Conservation (phyloP, 306 rosid genomes). For the Dryas octopetala region DNA sequence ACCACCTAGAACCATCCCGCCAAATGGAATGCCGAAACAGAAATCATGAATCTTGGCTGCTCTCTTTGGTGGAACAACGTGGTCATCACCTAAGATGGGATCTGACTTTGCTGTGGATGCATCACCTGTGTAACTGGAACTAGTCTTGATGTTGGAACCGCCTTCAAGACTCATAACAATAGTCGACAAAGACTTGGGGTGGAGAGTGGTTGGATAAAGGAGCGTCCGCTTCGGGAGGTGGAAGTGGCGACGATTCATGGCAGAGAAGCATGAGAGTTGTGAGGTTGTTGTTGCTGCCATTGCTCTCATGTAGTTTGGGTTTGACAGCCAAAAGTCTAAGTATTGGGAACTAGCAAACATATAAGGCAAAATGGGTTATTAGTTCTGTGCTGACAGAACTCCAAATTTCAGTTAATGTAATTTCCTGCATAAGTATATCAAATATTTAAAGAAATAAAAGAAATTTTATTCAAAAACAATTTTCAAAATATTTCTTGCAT, state of each 20-base stretch:
- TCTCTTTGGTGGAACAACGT: slow-evolving; percentile 36
- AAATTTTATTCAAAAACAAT: not conserved
- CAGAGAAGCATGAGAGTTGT: slow-evolving; percentile 54
- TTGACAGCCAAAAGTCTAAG: not conserved
- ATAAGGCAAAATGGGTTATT: not conserved
- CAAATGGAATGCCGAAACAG: slow-evolving; percentile 96
- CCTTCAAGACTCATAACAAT: slow-evolving; percentile 58
- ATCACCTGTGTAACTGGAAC: slow-evolving; percentile 33
- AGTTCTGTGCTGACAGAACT: not conserved
- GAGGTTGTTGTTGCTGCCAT: slow-evolving; percentile 42
- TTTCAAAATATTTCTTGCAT: too few species aligned
- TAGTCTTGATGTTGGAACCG: slow-evolving; percentile 40
- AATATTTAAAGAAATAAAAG: not conserved
- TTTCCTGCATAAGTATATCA: not conserved
- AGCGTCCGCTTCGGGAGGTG: slow-evolving; percentile 35
- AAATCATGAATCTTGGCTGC: slow-evolving; percentile 89
- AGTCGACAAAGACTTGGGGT: slow-evolving; percentile 37
- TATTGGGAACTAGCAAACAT: not conserved
- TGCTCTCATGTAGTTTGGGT: not conserved
- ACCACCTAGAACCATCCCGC: slow-evolving; percentile 79
- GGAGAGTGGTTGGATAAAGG: slow-evolving; percentile 34
- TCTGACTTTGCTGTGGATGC: slow-evolving; percentile 30
- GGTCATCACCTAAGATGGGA: slow-evolving; percentile 35
- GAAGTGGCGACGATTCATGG: slow-evolving; percentile 44
- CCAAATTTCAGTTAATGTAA: not conserved